Base-by-base conservation (phyloP, 179 eudicot species). In the Amaranthus tricolor region DNA sequence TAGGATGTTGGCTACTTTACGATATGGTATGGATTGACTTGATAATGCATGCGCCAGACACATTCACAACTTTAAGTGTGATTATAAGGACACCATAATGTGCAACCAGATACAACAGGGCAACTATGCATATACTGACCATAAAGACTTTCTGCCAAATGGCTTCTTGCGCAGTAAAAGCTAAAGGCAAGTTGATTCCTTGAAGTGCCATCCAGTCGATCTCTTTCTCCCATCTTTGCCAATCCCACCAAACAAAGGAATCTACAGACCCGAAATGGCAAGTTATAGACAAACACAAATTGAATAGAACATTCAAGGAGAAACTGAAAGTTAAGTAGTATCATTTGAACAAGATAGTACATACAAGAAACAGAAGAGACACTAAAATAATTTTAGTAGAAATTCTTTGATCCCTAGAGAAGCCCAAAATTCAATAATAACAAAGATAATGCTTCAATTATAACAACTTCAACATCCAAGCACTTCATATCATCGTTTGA, bases 151-250 rank as follows among this genome's bases (percentile, higher is more conserved):
- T 95, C 82, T 95, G 97, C 99, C 99, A 95, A 77, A 95, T 93
- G 63, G 97, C 68, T 87, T 95, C 99, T 86, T 95, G 99, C 44
- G 97, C 99, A 8, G 95, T 93, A 85, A 93, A 93, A 74, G 98
- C 98, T 67, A 95, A 82, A 77, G 98, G 99, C 75, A 95, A 83
- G 85, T 95, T 95, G 60, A 95, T 70, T 79, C 99, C 99, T 84
- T 95, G 99, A 81, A 95, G 90, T 62, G 98, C 98, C 99, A 95
- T 95, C 99, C 99, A 95, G 76, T 95, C 99, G 61, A 95, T 88
- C 88, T 95, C 99, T 79, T 93, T 95, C 79, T 95, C 97, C 99
- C 97, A 95, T 84, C 98, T 91, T 85, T 88, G 81, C 99, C 99
- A 93, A 80, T 89, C 95, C 99, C 99, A 95, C 99, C 99, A 95